phyloP scores from a whole-genome alignment of 164 flowering plant species.

The Buxus sempervirens region DNA sequence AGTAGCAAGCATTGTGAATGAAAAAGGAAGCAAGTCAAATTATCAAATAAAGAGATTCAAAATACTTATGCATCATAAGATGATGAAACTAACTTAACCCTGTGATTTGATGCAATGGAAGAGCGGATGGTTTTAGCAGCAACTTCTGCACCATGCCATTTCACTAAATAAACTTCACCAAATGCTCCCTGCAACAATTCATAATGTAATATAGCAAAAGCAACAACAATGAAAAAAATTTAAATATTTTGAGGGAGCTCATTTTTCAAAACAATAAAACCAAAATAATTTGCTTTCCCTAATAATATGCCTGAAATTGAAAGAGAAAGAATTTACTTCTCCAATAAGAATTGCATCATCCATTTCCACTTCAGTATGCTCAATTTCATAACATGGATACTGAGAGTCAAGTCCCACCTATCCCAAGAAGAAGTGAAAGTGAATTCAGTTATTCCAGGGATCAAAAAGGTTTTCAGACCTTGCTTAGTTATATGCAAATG shows the following conservation, averaged over 20 bases:
- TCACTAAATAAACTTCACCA: slow-evolving; percentile 62
- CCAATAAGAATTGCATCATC: slow-evolving; percentile 53
- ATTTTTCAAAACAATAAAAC: not conserved
- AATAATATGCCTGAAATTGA: slow-evolving; percentile 4
- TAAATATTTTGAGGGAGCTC: not conserved
- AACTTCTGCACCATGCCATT: slow-evolving; percentile 65
- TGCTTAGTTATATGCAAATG: slow-evolving; percentile 2
- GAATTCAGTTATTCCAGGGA: not conserved
- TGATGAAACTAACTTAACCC: slow-evolving; percentile 39
- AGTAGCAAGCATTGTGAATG: not conserved
- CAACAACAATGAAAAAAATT: too few relatives aligned
- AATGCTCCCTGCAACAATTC: slow-evolving; percentile 47
- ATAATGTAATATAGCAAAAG: not conserved
- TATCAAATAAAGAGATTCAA: not conserved
- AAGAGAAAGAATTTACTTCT: slow-evolving; percentile 38
- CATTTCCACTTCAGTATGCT: slow-evolving; percentile 46
- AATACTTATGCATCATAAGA: not conserved
- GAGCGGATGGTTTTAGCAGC: slow-evolving; percentile 68
- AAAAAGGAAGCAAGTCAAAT: not conserved
- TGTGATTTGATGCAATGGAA: slow-evolving; percentile 52
- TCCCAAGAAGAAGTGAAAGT: slow-evolving; percentile 6
- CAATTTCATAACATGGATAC: slow-evolving; percentile 47
- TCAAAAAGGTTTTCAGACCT: not conserved
- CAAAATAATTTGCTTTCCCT: not conserved
- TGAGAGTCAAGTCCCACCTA: slow-evolving; percentile 46